Percentiles rank a stretch among this genome's conserved stretches.
These are phyloP conservation scores for Aphanocladium album DNA, from an alignment of 2,329 filamentous ascomycete species.

Conservation along the genomic window DNA sequence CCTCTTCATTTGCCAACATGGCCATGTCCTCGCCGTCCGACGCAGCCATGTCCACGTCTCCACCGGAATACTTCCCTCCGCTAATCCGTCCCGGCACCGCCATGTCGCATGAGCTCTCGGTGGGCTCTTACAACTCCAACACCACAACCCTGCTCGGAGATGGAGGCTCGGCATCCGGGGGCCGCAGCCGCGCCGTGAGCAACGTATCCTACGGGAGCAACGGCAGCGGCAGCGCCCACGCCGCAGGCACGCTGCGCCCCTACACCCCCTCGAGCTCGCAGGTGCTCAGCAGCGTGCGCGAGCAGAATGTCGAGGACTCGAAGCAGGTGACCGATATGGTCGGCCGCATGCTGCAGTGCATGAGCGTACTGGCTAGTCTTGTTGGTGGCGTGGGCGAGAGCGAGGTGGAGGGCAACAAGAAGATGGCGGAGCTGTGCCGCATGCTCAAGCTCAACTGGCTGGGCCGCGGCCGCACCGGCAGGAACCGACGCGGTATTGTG, in stretches of 20 bases:
- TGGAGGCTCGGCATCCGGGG: conserved; percentile 42
- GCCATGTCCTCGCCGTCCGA: conserved; percentile 49
- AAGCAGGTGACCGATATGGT: conserved; percentile 90
- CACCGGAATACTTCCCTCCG: conserved; percentile 42
- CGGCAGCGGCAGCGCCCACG: conserved; percentile 35
- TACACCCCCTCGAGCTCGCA: conserved; percentile 43
- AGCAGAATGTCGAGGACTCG: conserved; percentile 61
- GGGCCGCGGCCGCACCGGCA: conserved; percentile 78
- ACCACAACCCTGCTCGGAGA: conserved; percentile 74
- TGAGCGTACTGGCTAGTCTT: conserved; percentile 80
- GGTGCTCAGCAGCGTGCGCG: conserved; percentile 40
- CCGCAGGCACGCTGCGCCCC: conserved; percentile 33
- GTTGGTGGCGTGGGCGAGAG: conserved; percentile 51
- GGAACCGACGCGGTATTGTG: conserved; percentile 86
- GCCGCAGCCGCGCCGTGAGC: conserved; percentile 74
- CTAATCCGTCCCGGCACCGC: conserved; percentile 64
- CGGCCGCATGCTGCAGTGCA: conserved; percentile 91
- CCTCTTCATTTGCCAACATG: conserved; percentile 47
- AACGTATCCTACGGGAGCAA: conserved; percentile 68
- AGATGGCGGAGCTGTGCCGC: conserved; percentile 77
- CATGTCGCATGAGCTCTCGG: conserved; percentile 65
- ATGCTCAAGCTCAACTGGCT: conserved; percentile 97
- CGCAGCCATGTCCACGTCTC: conserved; percentile 47
- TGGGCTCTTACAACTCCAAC: conserved; percentile 76
- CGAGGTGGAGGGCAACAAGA: conserved; percentile 67